Base-by-base conservation (phyloP, 1,284 basidiomycete genomes). In the Anthracocystis panici-leucophaei region DNA sequence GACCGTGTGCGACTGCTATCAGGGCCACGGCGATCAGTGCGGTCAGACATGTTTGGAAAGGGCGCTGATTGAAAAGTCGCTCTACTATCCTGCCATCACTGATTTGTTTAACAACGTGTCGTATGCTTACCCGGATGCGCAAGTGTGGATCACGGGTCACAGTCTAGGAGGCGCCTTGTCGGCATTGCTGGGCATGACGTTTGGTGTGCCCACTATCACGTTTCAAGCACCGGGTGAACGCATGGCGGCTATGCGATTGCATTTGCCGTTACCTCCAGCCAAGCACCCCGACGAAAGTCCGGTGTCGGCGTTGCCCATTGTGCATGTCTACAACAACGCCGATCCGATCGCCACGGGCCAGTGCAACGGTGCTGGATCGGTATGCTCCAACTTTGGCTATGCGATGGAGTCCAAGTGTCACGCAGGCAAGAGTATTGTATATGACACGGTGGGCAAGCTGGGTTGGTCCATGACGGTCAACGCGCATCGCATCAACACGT, bases 61-160 rank as follows among this genome's bases (percentile, higher is more conserved):
- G 12, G 89, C 94, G 5, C 86, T 98, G 62, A 88, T 91, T 50
- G 90, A 92, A 42, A 93, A 97, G 51, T 92, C 90, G 75, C 87
- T 98, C 55, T 99, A 97, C 86, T 97, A 95, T 86, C 90, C 92
- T 23, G 95, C 87, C 93, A 95, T 88, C 94, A 98, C 87, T 80
- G 82, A 83, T 59, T 64, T 85, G 51, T 85, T 75, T 76, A 85
- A 84, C 78, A 85, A 85, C 50, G 79, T 99, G 56, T 92, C 94
- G 6, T 93, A 92, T 84, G 90, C 96, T 89, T 99, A 97, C 86
- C 97, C 96, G 10, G 87, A 93, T 72, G 90, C 95, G 58, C 92
- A 92, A 75, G 92, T 99, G 67, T 99, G 96, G 97, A 87, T 98
- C 44, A 90, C 90, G 18, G 96, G 96, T 0, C 94, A 97, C 86